Evolutionary conservation across 768 basidiomycete species (phyloP).

Genomic region (Collybia mongolica): DNA sequence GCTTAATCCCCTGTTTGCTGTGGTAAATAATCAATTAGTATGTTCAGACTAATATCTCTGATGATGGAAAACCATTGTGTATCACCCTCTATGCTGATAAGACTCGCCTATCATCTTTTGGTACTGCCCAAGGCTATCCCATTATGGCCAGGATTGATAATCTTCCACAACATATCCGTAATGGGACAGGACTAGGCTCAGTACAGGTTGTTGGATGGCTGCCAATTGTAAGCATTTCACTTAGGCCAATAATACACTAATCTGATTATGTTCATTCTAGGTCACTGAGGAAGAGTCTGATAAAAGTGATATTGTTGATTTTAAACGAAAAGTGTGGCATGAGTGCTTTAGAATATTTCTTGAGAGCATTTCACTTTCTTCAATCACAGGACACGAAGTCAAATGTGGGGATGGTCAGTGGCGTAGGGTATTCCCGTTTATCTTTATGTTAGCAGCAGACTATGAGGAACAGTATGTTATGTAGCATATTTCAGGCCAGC

Average conservation of each 20-base stretch:
- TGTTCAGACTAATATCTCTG: too few species aligned
- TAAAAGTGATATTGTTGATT: slow-evolving; percentile 16
- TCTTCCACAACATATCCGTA: slow-evolving; percentile 26
- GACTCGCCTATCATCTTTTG: slow-evolving; percentile 32
- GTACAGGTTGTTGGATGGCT: slow-evolving; percentile 35
- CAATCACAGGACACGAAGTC: slow-evolving; percentile 6
- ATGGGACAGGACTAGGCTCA: slow-evolving; percentile 30
- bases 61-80: slow-evolving; percentile 22
- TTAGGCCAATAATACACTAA: too few species aligned
- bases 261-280: too few species aligned
- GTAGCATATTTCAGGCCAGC: background rate
- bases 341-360: slow-evolving; percentile 19
- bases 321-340: slow-evolving; percentile 27
- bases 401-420: slow-evolving; percentile 15
- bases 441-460: slow-evolving; percentile 28
- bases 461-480: slow-evolving; percentile 32
- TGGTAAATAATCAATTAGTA: too few species aligned
- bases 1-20: too few species aligned
- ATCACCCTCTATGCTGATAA: slow-evolving; percentile 39
- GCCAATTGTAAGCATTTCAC: slow-evolving; percentile 27
- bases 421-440: slow-evolving; percentile 18
- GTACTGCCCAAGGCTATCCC: slow-evolving; percentile 32
- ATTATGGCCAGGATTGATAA: slow-evolving; percentile 30
- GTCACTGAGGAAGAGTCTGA: slow-evolving; percentile 14
- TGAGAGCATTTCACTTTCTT: slow-evolving; percentile 8